Conservation (phyloP, 2,329 filamentous ascomycete genomes). For the Metarhizium robertsii region DNA sequence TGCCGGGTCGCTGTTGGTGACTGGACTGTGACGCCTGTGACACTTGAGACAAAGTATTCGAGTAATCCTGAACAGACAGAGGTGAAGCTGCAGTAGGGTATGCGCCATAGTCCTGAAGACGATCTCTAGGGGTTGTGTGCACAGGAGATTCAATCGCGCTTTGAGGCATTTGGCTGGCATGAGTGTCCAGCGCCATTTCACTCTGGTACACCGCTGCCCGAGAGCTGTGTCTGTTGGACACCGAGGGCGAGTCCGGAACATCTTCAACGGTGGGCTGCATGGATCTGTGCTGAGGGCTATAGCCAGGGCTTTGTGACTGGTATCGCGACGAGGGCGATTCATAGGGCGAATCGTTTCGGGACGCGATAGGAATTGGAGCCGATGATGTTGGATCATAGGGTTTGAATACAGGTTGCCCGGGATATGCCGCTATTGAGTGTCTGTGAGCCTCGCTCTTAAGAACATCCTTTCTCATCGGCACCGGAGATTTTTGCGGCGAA, state of each 20-base stretch:
- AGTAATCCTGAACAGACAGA: constrained; percentile 24
- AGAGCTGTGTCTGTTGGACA: constrained; percentile 15
- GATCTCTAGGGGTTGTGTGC: constrained; percentile 6
- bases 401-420: constrained; percentile 43
- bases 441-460: constrained; percentile 48
- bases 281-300: constrained; percentile 36
- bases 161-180: constrained; percentile 30
- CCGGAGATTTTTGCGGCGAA: constrained; percentile 33
- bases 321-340: constrained; percentile 32
- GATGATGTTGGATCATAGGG: constrained; percentile 39
- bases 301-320: constrained; percentile 40
- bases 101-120: constrained; percentile 12
- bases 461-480: constrained; percentile 51
- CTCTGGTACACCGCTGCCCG: constrained; percentile 19
- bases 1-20: constrained; percentile 21
- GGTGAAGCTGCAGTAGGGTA: constrained; percentile 19
- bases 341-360: constrained; percentile 22
- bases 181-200: constrained; percentile 29
- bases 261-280: constrained; percentile 59
- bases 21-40: constrained; percentile 19
- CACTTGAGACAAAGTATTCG: constrained; percentile 19
- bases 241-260: constrained; percentile 42
- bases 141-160: constrained; percentile 14
- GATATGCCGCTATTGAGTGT: constrained; percentile 39
- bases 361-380: constrained; percentile 17